A percentile compares a stretch with the other conserved stretches of the same genome.
Evolutionary conservation across 176 grass and related monocot species (phyloP).

Genomic region (Chrysopogon serrulatus): DNA sequence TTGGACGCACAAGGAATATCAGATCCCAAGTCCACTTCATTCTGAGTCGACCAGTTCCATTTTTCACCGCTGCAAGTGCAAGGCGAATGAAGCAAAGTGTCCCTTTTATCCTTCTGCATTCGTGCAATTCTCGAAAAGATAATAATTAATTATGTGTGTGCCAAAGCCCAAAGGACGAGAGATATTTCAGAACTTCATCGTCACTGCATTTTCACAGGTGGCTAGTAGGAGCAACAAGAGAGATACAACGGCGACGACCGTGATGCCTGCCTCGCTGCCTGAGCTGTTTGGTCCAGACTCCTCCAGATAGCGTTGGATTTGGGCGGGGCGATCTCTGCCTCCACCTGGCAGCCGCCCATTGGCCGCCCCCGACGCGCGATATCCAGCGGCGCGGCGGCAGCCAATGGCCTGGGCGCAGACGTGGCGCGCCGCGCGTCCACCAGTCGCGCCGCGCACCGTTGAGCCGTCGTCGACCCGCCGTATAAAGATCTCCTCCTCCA

Average conservation of each 20-base stretch:
- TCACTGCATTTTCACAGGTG: not conserved
- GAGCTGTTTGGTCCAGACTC: not conserved
- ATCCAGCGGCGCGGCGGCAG: conserved; percentile 13
- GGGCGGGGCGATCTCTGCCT: conserved; percentile 4
- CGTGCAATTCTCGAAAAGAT: not conserved
- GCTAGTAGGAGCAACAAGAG: not conserved
- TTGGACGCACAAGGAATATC: too few species aligned
- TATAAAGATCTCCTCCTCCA: conserved; percentile 35
- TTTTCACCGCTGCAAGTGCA: too few species aligned
- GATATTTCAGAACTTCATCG: not conserved
- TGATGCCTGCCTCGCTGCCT: too few species aligned
- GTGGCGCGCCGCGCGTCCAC: conserved; percentile 34
- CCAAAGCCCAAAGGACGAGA: not conserved
- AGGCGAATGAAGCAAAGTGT: too few species aligned
- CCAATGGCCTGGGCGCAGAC: conserved; percentile 21
- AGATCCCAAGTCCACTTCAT: too few species aligned
- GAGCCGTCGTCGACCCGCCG: not conserved
- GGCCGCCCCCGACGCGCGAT: not conserved
- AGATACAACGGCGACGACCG: not conserved
- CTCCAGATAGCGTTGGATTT: conserved; percentile 10
- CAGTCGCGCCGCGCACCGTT: not conserved
- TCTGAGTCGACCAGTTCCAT: too few species aligned
- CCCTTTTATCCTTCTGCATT: too few species aligned
- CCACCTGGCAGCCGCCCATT: conserved; percentile 16
- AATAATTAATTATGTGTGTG: not conserved